Evolutionary conservation across 108 stramenopile species (phyloP).

Genomic region (Skeletonema grethae): DNA sequence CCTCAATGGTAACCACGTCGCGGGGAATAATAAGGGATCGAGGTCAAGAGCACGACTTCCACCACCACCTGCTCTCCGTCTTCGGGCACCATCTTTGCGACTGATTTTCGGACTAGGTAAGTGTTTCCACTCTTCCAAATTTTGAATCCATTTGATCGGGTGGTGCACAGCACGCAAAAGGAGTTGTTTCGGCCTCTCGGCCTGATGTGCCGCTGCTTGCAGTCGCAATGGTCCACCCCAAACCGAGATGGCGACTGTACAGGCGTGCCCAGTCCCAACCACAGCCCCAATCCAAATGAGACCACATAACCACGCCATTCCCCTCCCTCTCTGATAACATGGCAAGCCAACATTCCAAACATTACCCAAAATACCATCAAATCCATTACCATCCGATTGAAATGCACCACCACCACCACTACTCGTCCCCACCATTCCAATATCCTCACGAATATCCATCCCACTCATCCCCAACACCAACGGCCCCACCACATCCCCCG

Average conservation of each 20-base stretch:
- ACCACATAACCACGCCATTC: slow-evolving; percentile 60
- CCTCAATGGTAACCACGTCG: slow-evolving; percentile 66
- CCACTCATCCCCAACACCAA: slow-evolving; percentile 16
- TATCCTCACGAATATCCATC: slow-evolving; percentile 9
- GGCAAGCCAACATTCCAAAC: slow-evolving; percentile 34
- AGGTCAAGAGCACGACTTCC: slow-evolving; percentile 40
- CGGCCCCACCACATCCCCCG: slow-evolving; percentile 9
- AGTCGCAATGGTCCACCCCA: slow-evolving; percentile 65
- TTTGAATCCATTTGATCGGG: slow-evolving; percentile 56
- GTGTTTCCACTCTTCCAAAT: slow-evolving; percentile 62
- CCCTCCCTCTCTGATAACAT: slow-evolving; percentile 25
- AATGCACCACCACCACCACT: background rate
- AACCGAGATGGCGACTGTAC: slow-evolving; percentile 45
- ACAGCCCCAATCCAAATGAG: slow-evolving; percentile 67
- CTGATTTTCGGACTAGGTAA: slow-evolving; percentile 16
- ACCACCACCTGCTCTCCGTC: background rate
- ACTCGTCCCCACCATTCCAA: slow-evolving; percentile 4
- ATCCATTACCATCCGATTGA: background rate
- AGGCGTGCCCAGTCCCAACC: slow-evolving; percentile 57
- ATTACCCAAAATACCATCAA: background rate
- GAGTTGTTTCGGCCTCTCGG: slow-evolving; percentile 29
- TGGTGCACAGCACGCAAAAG: slow-evolving; percentile 37
- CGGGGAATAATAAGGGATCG: slow-evolving; percentile 68
- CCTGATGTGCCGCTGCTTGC: slow-evolving; percentile 45
- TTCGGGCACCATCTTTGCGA: slow-evolving; percentile 1